A percentile compares a stretch with the other conserved stretches of the same genome.
Evolutionary conservation across 2,329 filamentous ascomycete genomes (phyloP).

Genomic region (Claviceps sp.): DNA sequence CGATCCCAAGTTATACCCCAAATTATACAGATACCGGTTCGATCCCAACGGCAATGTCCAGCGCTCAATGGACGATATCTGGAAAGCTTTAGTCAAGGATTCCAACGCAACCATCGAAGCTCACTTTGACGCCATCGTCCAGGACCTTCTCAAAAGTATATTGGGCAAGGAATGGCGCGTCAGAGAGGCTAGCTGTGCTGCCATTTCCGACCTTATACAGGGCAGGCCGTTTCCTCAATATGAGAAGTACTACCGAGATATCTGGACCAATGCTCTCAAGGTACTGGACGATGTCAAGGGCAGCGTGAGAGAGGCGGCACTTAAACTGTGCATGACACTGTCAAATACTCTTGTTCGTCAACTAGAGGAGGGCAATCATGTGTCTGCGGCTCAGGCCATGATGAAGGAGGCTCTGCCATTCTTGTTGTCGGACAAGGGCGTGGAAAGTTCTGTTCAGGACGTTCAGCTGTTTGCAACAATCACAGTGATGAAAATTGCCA

Average conservation of each 20-base stretch:
- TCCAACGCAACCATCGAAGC: slow-evolving; percentile 60
- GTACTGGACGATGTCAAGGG: slow-evolving; percentile 95
- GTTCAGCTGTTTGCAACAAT: slow-evolving; percentile 72
- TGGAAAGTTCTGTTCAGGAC: slow-evolving; percentile 80
- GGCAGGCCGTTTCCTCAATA: slow-evolving; percentile 66
- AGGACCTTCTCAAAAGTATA: slow-evolving; percentile 74
- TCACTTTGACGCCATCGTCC: slow-evolving; percentile 81
- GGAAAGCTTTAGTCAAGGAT: slow-evolving; percentile 91
- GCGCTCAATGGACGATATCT: slow-evolving; percentile 93
- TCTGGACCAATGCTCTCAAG: slow-evolving; percentile 78
- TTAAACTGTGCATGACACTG: slow-evolving; percentile 68
- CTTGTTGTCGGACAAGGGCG: slow-evolving; percentile 72
- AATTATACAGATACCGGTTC: slow-evolving; percentile 86
- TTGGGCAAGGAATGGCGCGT: slow-evolving; percentile 88
- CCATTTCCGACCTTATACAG: slow-evolving; percentile 76
- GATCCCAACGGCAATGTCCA: slow-evolving; percentile 91
- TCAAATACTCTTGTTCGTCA: slow-evolving; percentile 77
- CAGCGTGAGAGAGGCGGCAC: slow-evolving; percentile 68
- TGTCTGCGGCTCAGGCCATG: slow-evolving; percentile 62
- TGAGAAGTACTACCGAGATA: slow-evolving; percentile 68
- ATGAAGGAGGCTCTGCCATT: slow-evolving; percentile 82
- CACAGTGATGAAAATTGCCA: slow-evolving; percentile 78
- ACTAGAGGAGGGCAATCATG: slow-evolving; percentile 62
- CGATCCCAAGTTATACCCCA: slow-evolving; percentile 90
- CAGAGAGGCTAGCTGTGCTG: slow-evolving; percentile 81